Conservation (phyloP, 495 filamentous ascomycete species). For the Apiosordaria backusii region DNA sequence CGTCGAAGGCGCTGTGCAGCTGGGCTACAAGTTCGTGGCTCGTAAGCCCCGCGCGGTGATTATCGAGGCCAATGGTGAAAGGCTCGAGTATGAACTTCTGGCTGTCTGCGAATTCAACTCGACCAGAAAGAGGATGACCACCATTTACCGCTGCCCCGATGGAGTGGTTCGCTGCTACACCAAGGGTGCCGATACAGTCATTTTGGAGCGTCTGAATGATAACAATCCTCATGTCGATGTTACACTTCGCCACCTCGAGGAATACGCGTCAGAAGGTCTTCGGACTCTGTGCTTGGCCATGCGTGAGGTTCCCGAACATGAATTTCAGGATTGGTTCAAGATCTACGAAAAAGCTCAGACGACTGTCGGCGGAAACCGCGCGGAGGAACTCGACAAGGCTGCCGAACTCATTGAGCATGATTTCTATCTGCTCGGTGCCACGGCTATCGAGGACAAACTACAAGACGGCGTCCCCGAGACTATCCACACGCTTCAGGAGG, state of each 20-base stretch:
- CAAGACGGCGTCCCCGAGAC: slow-evolving; percentile 99
- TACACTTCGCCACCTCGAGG: slow-evolving; percentile 90
- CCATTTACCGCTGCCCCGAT: slow-evolving; percentile 93
- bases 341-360: slow-evolving; percentile 88
- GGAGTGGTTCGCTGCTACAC: slow-evolving; percentile 90
- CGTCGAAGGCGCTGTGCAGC: slow-evolving; percentile 79
- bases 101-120: slow-evolving; percentile 99
- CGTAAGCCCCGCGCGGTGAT: slow-evolving; percentile 83
- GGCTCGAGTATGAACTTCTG: slow-evolving; percentile 83
- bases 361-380: slow-evolving; percentile 86
- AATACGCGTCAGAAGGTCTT: slow-evolving; percentile 95
- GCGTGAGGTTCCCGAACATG: slow-evolving; percentile 87
- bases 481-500: slow-evolving; percentile 94
- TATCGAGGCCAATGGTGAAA: slow-evolving; percentile 66
- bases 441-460: slow-evolving; percentile 94
- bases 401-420: slow-evolving; percentile 92
- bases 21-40: slow-evolving; percentile 88
- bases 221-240: slow-evolving; percentile 78
- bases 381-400: slow-evolving; percentile 95
- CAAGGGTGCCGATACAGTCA: slow-evolving; percentile 98
- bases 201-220: slow-evolving; percentile 78
- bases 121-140: slow-evolving; percentile 95
- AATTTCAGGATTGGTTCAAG: slow-evolving; percentile 83
- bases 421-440: slow-evolving; percentile 87
- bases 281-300: slow-evolving; percentile 93